Conservation (phyloP, 306 rosid species). For the Glycine tomentella region DNA sequence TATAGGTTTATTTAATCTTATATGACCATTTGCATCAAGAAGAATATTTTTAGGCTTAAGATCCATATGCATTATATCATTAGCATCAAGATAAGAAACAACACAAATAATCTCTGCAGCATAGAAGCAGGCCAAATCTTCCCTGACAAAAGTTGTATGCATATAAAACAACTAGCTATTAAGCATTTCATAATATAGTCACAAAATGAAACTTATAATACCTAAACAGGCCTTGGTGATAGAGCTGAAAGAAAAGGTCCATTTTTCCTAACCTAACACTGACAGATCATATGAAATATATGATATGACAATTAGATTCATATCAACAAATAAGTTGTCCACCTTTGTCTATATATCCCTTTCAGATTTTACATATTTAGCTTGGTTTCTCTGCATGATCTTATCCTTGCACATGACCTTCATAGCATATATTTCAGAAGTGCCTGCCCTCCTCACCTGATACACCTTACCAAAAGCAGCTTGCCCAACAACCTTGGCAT, state of each 20-base stretch:
- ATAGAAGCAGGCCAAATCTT: too few species aligned
- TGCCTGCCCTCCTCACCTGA: conserved; percentile 79
- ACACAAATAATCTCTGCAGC: too few species aligned
- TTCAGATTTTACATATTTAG: conserved; percentile 81
- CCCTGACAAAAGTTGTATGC: too few species aligned
- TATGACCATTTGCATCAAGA: too few species aligned
- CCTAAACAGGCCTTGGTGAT: conserved; percentile 86
- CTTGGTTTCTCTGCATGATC: conserved; percentile 78
- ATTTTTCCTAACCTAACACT: not conserved
- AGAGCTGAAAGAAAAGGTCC: conserved; percentile 80
- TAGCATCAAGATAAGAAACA: too few species aligned
- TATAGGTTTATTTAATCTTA: too few species aligned
- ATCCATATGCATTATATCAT: too few species aligned
- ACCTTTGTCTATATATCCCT: conserved; percentile 75
- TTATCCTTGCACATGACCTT: conserved; percentile 89
- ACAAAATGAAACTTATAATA: conserved; percentile 37
- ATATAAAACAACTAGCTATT: conserved; percentile 10
- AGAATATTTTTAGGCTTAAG: too few species aligned
- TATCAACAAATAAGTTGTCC: conserved; percentile 75
- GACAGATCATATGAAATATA: conserved; percentile 16
- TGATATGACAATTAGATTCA: conserved; percentile 52
- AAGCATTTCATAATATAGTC: conserved; percentile 16
- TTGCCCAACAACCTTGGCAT: conserved; percentile 86
- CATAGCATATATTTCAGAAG: conserved; percentile 88
- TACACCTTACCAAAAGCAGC: conserved; percentile 88